A percentile compares a stretch with the other conserved stretches of the same genome.
Evolutionary conservation across 371 early-diverging fungal species (phyloP).

Genomic region (Lichtheimia ornata): DNA sequence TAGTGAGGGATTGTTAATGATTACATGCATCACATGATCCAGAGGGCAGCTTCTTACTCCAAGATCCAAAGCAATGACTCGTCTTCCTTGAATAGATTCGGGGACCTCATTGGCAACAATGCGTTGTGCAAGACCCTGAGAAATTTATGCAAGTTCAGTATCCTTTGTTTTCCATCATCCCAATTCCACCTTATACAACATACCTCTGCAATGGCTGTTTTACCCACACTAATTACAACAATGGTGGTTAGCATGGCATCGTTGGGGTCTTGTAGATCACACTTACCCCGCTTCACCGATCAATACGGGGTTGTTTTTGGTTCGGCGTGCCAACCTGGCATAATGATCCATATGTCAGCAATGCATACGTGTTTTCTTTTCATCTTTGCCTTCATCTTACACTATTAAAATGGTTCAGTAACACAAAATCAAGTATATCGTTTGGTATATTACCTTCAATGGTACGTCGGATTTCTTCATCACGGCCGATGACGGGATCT

Average conservation of each 20-base stretch:
- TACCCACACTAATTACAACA: slow-evolving; percentile 48
- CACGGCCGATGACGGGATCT: slow-evolving; percentile 80
- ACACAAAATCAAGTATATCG: no score
- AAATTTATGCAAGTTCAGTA: background rate
- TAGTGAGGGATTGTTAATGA: background rate
- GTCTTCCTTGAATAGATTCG: slow-evolving; percentile 71
- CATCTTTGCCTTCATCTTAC: no score
- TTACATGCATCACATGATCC: background rate
- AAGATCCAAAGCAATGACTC: slow-evolving; percentile 79
- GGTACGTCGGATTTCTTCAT: slow-evolving; percentile 80
- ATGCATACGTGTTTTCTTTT: no score
- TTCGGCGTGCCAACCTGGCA: slow-evolving; percentile 66
- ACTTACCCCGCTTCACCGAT: slow-evolving; percentile 78
- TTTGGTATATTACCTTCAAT: slow-evolving; percentile 60
- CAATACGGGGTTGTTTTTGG: slow-evolving; percentile 91
- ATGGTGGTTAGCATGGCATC: no score
- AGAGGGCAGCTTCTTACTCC: slow-evolving; percentile 44
- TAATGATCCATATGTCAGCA: background rate
- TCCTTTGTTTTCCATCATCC: background rate
- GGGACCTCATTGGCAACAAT: slow-evolving; percentile 84
- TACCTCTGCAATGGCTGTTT: slow-evolving; percentile 59
- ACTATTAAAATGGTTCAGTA: no score
- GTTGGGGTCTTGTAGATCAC: no score
- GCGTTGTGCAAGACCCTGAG: slow-evolving; percentile 76
- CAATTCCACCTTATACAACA: background rate